Evolutionary conservation across 2,329 filamentous ascomycete species (phyloP), one percentile per base, ranked within the genome.

Genomic region (Pyrenophora tritici-repentis): DNA sequence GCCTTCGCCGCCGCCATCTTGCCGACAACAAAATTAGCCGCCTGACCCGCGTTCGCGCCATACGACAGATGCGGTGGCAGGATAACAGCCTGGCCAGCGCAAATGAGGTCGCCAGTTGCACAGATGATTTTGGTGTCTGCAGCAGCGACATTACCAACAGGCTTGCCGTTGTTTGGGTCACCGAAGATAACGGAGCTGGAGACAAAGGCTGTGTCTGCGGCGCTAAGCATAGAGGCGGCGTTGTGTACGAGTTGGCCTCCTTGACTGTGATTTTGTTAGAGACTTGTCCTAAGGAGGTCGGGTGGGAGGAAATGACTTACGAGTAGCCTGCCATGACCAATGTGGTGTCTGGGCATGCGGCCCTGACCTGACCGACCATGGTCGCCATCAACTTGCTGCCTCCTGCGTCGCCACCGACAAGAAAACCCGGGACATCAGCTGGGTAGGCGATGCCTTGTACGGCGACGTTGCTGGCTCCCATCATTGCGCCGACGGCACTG

Each of bases 361-460:
- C 58, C 35, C 72, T 68, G 5, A 77, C 76, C 55, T 76, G 61
- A n/a, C 61, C 63, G 1, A 73, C 68, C 60, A 68, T 65, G 20
- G 72, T 59, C 34, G 76, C 75, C 78, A 83, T 80, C 48, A 68
- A 73, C 33, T 62, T 60, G 43, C 76, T 77, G 5, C 80, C 80
- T 8, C 48, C 63, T 4, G 63, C 58, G 55, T 80, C 78, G 1
- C 80, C 81, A 6, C 78, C 77, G 10, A 68, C 69, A 4, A 80
- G 63, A 55, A 80, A 81, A 0, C 80, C 80, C 3, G 60, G 55
- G 9, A 72, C 49, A 29, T 63, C 57, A n/a, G 81, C 82, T 2
- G 76, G 69, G 59, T 84, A 85, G 26, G 79, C 71, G 16, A 84
- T 78, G 42, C 82, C 82, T 67, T 84, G 82, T 9, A 83, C 75